Conservation (phyloP, 2,329 filamentous ascomycete genomes). For the Lasiodiplodia sp. region DNA sequence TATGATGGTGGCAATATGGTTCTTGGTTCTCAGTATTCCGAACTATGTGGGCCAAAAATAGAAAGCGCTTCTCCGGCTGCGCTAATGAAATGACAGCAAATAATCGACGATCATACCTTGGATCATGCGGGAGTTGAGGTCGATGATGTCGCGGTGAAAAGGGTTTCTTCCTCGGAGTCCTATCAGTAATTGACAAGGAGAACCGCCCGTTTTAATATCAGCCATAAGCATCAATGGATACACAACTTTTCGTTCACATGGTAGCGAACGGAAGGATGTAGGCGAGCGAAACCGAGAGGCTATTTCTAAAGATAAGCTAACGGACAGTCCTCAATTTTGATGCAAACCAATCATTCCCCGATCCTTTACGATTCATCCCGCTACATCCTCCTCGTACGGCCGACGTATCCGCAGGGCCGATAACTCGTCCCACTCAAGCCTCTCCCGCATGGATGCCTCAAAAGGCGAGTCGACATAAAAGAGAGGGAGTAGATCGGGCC, state of each 20-base stretch:
- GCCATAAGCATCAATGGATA: neutral
- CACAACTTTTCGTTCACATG: too few relatives aligned
- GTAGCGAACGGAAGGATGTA: too few relatives aligned
- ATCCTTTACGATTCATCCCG: neutral
- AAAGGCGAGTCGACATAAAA: neutral
- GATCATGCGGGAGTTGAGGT: neutral
- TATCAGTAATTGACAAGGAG: neutral
- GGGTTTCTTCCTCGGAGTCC: neutral
- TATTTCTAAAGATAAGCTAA: too few relatives aligned
- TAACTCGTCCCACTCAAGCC: neutral
- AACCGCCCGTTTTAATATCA: neutral
- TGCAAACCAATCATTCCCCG: too few relatives aligned
- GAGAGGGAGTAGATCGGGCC: neutral
- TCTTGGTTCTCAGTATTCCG: slow-evolving; percentile 24
- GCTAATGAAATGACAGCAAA: slow-evolving; percentile 28
- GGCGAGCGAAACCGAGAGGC: too few relatives aligned
- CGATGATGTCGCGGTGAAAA: neutral
- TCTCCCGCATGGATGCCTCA: neutral
- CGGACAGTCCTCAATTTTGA: too few relatives aligned
- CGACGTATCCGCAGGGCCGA: neutral
- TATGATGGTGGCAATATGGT: slow-evolving; percentile 13
- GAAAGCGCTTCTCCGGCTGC: slow-evolving; percentile 25
- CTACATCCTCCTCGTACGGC: neutral
- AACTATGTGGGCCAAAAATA: slow-evolving; percentile 17
- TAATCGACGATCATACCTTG: neutral